Base-by-base conservation (phyloP, 78 protist species). In the Dictyostelium capitatum region DNA sequence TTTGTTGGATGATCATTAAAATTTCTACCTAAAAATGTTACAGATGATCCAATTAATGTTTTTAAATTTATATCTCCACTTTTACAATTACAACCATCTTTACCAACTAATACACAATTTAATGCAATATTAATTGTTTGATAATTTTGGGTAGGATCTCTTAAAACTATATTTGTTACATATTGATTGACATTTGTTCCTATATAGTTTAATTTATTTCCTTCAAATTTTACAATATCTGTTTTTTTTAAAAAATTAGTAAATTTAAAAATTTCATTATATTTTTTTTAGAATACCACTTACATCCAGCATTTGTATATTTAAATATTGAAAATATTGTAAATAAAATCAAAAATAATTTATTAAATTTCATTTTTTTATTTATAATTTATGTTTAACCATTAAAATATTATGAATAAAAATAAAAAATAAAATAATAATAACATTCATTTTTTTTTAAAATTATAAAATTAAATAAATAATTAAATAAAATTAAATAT, bases 41-140 rank as follows among this genome's bases (percentile, higher is more conserved):
- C 37, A 9, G 15, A 11, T 62, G 70, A 62, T 0, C 70, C 70
- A 62, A 62, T 62, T 23, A 62, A 62, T 62, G 23, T 62, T 9
- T 30, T 62, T 25, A 62, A 62, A 25, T 62, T 32, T 62, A 62
- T 25, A 23, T 62, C 70, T 3, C 3, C 28, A 11, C 43, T 25
- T 23, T 62, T 62, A 62, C 70, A 62, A 25, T 25, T 62, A 62
- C 70, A 62, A 23, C 37, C 70, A 62, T 62, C 70, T 62, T 62
- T 62, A 10, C 70, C 70, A 11, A 25, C 28, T 62, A 30, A 25
- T 10, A 17, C 28, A 25, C 70, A 62, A 25, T 30, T 62, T 25
- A 62, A 23, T 0, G 28, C 9, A 25, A 62, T 62, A 25, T 62
- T 62, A 25, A 62, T 17, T 11, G 70, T 62, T 62, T 30, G 70